Percentiles rank a stretch among this genome's conserved stretches.
Conservation (phyloP, 2,329 filamentous ascomycete species). For the Hypoxylon rubiginosum region DNA sequence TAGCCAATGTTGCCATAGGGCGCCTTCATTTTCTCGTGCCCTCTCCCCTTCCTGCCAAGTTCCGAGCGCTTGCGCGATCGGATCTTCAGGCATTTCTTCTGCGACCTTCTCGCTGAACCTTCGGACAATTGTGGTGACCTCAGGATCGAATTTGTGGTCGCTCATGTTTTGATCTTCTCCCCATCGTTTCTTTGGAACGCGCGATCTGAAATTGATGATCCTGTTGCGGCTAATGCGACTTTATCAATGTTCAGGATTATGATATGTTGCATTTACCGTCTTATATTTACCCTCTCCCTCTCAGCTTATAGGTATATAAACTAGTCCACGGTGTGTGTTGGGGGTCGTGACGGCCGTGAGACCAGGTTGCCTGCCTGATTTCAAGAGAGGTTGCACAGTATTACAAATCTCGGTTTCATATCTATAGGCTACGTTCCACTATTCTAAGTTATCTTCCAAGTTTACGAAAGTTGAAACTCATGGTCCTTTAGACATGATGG, state of each 20-base stretch:
- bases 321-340: not conserved
- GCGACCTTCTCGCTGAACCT: constrained; percentile 12
- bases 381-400: too few species aligned
- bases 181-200: not conserved
- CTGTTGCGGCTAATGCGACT: not conserved
- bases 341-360: too few species aligned
- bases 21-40: not conserved
- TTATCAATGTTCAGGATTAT: not conserved
- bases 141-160: constrained; percentile 3
- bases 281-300: not conserved
- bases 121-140: constrained; percentile 7
- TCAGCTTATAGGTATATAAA: not conserved
- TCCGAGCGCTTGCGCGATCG: constrained; percentile 16
- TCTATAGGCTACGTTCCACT: not conserved
- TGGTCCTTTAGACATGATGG: not conserved
- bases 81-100: constrained; percentile 1
- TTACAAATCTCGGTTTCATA: not conserved
- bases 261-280: not conserved
- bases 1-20: constrained; percentile 15
- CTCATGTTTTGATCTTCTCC: not conserved
- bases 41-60: constrained; percentile 3
- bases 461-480: not conserved
- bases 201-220: not conserved
- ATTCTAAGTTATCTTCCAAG: not conserved
- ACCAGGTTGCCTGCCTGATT: too few species aligned